Conservation (phyloP, 179 eudicot species). For the Nepenthes alata region DNA sequence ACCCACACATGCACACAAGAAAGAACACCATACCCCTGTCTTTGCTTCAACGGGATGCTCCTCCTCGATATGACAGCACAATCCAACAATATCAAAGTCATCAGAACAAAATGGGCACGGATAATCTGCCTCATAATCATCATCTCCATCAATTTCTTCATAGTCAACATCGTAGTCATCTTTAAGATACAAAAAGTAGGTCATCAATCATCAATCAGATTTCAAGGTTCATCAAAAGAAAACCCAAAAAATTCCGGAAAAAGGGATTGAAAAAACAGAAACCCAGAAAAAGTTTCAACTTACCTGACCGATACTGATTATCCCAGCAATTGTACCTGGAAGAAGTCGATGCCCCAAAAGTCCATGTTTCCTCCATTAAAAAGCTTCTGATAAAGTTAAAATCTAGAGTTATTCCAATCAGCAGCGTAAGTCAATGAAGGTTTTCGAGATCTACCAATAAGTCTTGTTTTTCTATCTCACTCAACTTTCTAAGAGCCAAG, state of each 20-base stretch:
- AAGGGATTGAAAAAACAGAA: conserved; percentile 2
- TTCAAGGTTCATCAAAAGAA: background rate
- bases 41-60: conserved; percentile 43
- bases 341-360: conserved; percentile 18
- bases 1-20: background rate
- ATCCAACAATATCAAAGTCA: conserved; percentile 46
- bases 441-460: conserved; percentile 1
- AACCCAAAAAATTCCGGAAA: background rate
- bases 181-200: conserved; percentile 3
- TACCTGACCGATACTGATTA: conserved; percentile 17
- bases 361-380: conserved; percentile 22
- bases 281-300: conserved; percentile 5
- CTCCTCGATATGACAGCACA: conserved; percentile 53
- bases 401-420: background rate
- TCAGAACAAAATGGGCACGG: conserved; percentile 52
- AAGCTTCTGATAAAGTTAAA: background rate
- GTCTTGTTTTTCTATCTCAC: too few species aligned
- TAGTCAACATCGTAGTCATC: conserved; percentile 27
- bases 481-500: too few species aligned
- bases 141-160: conserved; percentile 37
- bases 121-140: conserved; percentile 33
- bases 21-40: conserved; percentile 33
- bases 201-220: conserved; percentile 4
- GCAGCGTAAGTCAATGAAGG: conserved; percentile 14
- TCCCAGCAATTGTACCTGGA: conserved; percentile 13